Evolutionary conservation across 306 rosid species (phyloP).

Genomic region (Sicyos edulis): DNA sequence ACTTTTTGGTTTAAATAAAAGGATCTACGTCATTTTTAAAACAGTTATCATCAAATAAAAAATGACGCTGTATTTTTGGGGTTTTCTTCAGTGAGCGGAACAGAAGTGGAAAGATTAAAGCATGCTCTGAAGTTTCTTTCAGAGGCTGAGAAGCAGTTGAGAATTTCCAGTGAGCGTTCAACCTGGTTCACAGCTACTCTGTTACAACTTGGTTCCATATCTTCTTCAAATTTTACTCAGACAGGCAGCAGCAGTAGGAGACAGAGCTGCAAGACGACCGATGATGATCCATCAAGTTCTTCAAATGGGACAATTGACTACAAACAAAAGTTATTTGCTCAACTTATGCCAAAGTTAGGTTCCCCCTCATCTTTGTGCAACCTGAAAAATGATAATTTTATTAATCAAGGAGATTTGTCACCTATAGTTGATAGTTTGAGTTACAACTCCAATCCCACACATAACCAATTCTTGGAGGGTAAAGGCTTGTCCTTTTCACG

Average conservation of each 20-base stretch:
- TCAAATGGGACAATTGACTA: constrained; percentile 52
- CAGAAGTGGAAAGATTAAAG: constrained; percentile 81
- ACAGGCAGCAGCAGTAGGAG: constrained; percentile 82
- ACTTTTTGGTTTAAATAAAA: neutral
- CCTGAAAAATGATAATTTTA: constrained; percentile 36
- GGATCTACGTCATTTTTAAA: neutral
- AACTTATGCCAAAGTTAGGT: constrained; percentile 40
- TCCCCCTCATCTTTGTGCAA: constrained; percentile 45
- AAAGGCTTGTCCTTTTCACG: constrained; percentile 49
- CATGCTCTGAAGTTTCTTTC: constrained; percentile 95
- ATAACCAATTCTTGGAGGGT: constrained; percentile 41
- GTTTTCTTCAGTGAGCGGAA: constrained; percentile 62
- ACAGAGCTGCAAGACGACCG: constrained; percentile 73
- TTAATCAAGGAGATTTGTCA: constrained; percentile 35
- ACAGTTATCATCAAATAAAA: neutral
- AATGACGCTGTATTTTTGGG: constrained; percentile 28
- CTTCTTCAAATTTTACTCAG: constrained; percentile 70
- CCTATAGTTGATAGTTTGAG: constrained; percentile 38
- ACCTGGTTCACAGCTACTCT: constrained; percentile 97
- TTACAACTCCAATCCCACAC: constrained; percentile 45
- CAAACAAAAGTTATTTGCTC: constrained; percentile 50
- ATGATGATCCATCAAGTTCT: constrained; percentile 75
- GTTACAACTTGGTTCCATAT: constrained; percentile 80
- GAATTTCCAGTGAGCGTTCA: constrained; percentile 89
- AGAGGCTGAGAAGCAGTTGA: constrained; percentile 87